Percentiles rank a stretch among this genome's conserved stretches.
Conservation (phyloP, 768 basidiomycete species). For the Leccinum arenicola region DNA sequence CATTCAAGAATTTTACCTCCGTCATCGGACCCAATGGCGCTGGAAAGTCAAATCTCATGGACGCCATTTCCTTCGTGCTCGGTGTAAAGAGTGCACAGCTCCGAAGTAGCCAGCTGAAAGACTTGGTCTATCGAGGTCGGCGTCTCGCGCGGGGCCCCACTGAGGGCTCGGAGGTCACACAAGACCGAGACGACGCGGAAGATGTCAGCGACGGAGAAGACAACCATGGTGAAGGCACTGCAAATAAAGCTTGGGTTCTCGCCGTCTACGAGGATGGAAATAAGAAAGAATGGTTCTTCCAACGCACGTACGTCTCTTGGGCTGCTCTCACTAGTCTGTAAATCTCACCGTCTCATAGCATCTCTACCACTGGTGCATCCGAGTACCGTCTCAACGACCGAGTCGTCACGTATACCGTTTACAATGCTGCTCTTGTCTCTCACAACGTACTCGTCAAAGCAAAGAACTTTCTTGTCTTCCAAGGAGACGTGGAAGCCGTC, state of each 20-base stretch:
- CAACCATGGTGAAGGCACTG: slow-evolving; percentile 72
- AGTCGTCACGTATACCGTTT: slow-evolving; percentile 80
- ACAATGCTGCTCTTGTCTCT: slow-evolving; percentile 81
- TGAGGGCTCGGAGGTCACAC: slow-evolving; percentile 41
- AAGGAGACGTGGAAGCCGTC: slow-evolving; percentile 97
- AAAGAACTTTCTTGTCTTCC: slow-evolving; percentile 99
- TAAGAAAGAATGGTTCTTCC: slow-evolving; percentile 85
- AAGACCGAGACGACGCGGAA: slow-evolving; percentile 47
- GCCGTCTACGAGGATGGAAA: slow-evolving; percentile 81
- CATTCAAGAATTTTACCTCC: slow-evolving; percentile 91
- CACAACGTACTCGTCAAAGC: slow-evolving; percentile 99
- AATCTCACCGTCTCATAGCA: slow-evolving; percentile 44
- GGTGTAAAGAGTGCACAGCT: slow-evolving; percentile 94
- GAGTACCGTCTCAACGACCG: slow-evolving; percentile 87
- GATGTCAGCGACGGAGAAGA: slow-evolving; percentile 46
- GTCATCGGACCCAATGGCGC: slow-evolving; percentile 99
- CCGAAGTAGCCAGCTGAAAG: slow-evolving; percentile 89
- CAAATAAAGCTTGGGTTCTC: slow-evolving; percentile 93
- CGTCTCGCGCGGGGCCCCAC: slow-evolving; percentile 54
- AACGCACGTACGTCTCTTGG: slow-evolving; percentile 72
- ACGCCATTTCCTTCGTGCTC: slow-evolving; percentile 98
- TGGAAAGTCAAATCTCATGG: slow-evolving; percentile 99
- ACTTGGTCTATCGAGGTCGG: slow-evolving; percentile 93
- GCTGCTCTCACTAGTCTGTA: not conserved
- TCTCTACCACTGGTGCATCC: slow-evolving; percentile 82